Percentiles rank a stretch among this genome's conserved stretches.
phyloP scores from a whole-genome alignment of 176 grass and related monocot genomes.

The Eragrostis nindensis region DNA sequence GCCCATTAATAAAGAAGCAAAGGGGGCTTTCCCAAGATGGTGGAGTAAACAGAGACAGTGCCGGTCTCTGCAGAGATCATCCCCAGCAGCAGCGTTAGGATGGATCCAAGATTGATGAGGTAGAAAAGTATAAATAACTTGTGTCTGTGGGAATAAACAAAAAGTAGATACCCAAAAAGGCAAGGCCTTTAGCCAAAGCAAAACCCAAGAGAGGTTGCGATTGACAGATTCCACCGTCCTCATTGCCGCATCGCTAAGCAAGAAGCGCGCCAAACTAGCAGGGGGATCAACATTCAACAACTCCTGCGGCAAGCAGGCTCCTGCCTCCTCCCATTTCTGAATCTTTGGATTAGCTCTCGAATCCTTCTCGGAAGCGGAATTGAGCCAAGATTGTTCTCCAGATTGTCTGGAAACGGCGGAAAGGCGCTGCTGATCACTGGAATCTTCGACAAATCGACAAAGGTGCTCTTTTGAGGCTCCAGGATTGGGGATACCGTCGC shows the following conservation, averaged over 20 bases:
- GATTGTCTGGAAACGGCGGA: not conserved
- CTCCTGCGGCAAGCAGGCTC: not conserved
- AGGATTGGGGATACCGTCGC: not conserved
- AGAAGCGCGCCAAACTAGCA: not conserved
- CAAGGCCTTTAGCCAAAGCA: slow-evolving; percentile 1
- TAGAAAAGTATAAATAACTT: not conserved
- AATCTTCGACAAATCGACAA: not conserved
- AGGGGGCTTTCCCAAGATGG: slow-evolving; percentile 28
- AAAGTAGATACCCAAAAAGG: not conserved
- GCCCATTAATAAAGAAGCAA: not conserved
- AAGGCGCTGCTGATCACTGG: slow-evolving; percentile 6
- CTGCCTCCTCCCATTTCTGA: slow-evolving; percentile 4
- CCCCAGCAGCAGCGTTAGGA: not conserved
- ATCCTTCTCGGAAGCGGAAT: not conserved
- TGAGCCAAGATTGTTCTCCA: not conserved
- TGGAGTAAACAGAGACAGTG: slow-evolving; percentile 15
- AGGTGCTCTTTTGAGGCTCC: not conserved
- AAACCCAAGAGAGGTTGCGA: slow-evolving; percentile 29
- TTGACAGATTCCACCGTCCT: slow-evolving; percentile 25
- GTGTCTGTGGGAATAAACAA: not conserved
- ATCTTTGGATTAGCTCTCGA: not conserved
- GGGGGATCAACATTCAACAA: not conserved
- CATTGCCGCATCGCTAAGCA: slow-evolving; percentile 6
- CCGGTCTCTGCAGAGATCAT: slow-evolving; percentile 34
- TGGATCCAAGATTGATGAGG: too few relatives aligned